A percentile compares a stretch with the other conserved stretches of the same genome.
Evolutionary conservation across 1,284 basidiomycete species (phyloP).

Genomic region (Bjerkandera adusta): DNA sequence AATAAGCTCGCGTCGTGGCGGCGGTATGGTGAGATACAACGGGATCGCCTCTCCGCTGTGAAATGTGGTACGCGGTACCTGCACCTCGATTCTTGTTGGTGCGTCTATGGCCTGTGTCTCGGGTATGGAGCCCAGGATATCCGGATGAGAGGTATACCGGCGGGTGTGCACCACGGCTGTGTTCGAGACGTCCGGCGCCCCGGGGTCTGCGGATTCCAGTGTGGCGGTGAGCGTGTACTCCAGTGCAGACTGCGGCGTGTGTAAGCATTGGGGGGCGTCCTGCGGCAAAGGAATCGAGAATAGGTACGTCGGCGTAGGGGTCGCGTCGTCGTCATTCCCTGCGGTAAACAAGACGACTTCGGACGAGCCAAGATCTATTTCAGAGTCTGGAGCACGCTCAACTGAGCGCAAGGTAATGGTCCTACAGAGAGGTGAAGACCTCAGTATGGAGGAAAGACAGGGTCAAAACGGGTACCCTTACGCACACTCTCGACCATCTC

Average conservation of each 20-base stretch:
- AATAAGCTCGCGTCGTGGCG: constrained; percentile 62
- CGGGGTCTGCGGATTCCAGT: constrained; percentile 49
- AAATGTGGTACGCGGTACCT: constrained; percentile 70
- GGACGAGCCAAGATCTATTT: constrained; percentile 61
- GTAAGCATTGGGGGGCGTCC: constrained; percentile 76
- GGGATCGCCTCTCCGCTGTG: constrained; percentile 68
- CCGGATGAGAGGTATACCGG: constrained; percentile 66
- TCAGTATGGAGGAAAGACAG: constrained; percentile 12
- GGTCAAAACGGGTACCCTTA: constrained; percentile 17
- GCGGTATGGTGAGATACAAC: constrained; percentile 73
- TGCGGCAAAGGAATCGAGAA: constrained; percentile 73
- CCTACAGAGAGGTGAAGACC: constrained; percentile 34
- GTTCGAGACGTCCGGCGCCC: constrained; percentile 44
- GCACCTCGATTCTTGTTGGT: constrained; percentile 63
- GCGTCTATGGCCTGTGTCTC: constrained; percentile 54
- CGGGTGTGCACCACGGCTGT: constrained; percentile 66
- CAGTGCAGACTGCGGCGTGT: constrained; percentile 66
- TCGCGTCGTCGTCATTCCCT: constrained; percentile 25
- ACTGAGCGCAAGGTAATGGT: constrained; percentile 64
- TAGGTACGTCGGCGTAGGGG: constrained; percentile 56
- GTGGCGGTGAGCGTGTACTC: constrained; percentile 65
- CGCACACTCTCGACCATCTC: constrained; percentile 70
- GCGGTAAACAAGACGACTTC: constrained; percentile 52
- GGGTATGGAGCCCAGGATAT: constrained; percentile 52
- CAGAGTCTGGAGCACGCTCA: constrained; percentile 55